phyloP scores from a whole-genome alignment of 2,329 filamentous ascomycete species.

The Rutstroemia sp. region DNA sequence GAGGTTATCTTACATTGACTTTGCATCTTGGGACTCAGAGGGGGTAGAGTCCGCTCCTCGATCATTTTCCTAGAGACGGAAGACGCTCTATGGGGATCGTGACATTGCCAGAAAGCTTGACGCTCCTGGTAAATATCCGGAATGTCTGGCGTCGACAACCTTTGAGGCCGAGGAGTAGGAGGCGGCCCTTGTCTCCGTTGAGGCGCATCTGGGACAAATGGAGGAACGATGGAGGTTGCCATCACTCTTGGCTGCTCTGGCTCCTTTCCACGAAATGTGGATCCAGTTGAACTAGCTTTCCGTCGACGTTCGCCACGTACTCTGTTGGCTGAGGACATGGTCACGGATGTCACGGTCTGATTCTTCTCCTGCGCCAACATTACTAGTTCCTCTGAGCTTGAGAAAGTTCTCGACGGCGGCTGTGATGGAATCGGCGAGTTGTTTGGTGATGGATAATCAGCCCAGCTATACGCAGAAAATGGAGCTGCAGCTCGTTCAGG shows the following conservation, averaged over 20 bases:
- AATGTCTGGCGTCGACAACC: conserved; percentile 23
- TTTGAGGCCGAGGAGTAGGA: conserved; percentile 18
- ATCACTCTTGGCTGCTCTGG: neutral
- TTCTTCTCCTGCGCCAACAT: no score
- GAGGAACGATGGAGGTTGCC: neutral
- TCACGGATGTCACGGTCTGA: no score
- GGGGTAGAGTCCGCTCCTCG: neutral
- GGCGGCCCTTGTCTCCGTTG: conserved; percentile 12
- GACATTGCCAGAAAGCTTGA: conserved; percentile 3
- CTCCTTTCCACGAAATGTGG: neutral
- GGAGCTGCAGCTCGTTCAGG: no score
- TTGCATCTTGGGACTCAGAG: conserved; percentile 3
- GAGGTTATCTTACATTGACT: conserved; percentile 2
- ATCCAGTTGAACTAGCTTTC: neutral
- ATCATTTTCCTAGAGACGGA: neutral
- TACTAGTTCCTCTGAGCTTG: no score
- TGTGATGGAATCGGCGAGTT: neutral
- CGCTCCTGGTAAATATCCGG: conserved; percentile 10
- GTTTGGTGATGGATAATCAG: no score
- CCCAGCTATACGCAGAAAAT: no score
- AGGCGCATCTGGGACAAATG: conserved; percentile 13
- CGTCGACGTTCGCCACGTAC: neutral
- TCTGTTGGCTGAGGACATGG: neutral
- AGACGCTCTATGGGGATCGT: neutral
- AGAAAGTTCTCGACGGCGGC: neutral